Evolutionary conservation across 2,329 filamentous ascomycete species (phyloP), one percentile per base, ranked within the genome.

Genomic region (Claviceps sp.): DNA sequence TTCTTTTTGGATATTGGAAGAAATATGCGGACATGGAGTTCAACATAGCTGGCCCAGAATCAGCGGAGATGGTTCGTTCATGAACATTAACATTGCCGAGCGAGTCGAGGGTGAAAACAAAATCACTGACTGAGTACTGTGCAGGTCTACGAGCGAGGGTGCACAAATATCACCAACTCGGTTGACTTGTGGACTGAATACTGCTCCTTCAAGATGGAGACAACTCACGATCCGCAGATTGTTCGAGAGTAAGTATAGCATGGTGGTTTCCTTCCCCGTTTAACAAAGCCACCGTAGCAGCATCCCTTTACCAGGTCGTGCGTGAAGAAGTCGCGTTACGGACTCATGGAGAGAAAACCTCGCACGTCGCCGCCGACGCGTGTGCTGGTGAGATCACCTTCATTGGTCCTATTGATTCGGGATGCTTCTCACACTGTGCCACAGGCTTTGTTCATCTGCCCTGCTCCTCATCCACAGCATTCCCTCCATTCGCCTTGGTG

Each of bases 1-100:
- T 97, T 11, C 80, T 97, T 40, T 98, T 97, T 62, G 93, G 91
- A 50, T 98, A 97, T 73, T 98, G 93, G 93, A 97, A 97, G 74
- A 97, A 96, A 67, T 98, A 97, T 76, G 93, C 93, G 63, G 91
- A 97, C 62, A 77, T 95, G 57, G 93, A 98, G 64, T 98, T 98
- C 71, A 89, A 89, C 49, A 95, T 98, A 58, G 89, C 89, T 4
- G 93, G 93, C 17, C 94, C 93, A 5, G 93, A 98, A 73, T 91
- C 91, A 44, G 93, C 93, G 50, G 93, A 97, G 68, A 94, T 96
- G 86, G 89, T 95, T 68, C 62, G 78, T 57, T 37, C 23, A 45
- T 17, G 34, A 45, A 37, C 17, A 17, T n/a, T 3, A 43, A 22
- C 39, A 47, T 45, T 38, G 42, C 43, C 26, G 14, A 42, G 42